phyloP scores from a whole-genome alignment of 2,329 filamentous ascomycete species.

The Aspergillus sp. region DNA sequence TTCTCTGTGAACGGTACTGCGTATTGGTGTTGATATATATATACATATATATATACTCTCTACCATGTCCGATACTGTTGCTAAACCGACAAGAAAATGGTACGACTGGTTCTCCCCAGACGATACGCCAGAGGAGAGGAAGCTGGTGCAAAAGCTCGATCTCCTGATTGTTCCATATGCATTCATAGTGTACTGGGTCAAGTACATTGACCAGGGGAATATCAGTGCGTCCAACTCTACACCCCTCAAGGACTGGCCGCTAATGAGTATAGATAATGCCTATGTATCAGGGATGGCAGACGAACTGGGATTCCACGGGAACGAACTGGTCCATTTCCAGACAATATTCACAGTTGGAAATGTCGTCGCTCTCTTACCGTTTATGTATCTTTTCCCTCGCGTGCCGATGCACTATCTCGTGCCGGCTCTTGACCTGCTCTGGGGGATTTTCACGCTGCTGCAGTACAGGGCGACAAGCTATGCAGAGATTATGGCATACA shows the following conservation, averaged over 20 bases:
- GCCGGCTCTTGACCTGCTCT: conserved; percentile 18
- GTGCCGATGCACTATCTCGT: conserved; percentile 47
- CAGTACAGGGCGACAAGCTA: conserved; percentile 1
- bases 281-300: conserved; percentile 41
- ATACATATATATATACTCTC: too few relatives aligned
- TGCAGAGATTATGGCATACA: conserved; percentile 1
- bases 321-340: conserved; percentile 39
- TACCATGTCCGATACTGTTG: not conserved
- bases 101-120: conserved; percentile 1
- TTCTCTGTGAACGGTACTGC: not conserved
- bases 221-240: not conserved
- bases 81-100: not conserved
- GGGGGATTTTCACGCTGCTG: not conserved
- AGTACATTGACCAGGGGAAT: conserved; percentile 3
- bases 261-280: conserved; percentile 33
- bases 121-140: not conserved
- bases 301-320: conserved; percentile 36
- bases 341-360: conserved; percentile 48
- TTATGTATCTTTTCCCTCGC: conserved; percentile 47
- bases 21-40: not conserved
- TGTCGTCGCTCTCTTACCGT: conserved; percentile 46
- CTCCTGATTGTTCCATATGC: conserved; percentile 3
- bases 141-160: not conserved
- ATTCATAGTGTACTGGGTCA: conserved; percentile 3
- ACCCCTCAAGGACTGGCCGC: not conserved